Percentiles rank a stretch among this genome's conserved stretches.
phyloP scores from a whole-genome alignment of 2,329 filamentous ascomycete species.

The Chrysoporthe puriensis region DNA sequence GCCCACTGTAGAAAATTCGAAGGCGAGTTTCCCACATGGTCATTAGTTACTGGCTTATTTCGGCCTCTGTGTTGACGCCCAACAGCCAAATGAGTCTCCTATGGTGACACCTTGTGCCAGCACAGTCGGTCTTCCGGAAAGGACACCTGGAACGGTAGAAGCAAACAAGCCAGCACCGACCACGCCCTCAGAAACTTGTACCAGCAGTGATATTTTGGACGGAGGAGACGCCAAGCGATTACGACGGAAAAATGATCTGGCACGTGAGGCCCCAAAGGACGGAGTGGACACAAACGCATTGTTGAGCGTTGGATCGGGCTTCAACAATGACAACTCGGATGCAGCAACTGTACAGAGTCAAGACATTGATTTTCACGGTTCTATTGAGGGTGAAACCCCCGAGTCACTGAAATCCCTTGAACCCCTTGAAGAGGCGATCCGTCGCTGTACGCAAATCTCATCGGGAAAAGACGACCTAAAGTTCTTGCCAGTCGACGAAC shows the following conservation, averaged over 20 bases:
- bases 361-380: neutral
- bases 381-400: neutral
- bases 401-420: neutral
- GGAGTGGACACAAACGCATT: neutral
- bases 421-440: neutral
- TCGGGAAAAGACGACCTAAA: neutral
- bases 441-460: neutral
- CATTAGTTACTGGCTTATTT: neutral
- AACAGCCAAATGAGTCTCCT: neutral
- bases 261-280: neutral
- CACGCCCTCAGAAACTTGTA: neutral
- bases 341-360: neutral
- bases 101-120: neutral
- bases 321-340: neutral
- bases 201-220: neutral
- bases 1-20: neutral
- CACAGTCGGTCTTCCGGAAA: neutral
- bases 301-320: neutral
- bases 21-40: neutral
- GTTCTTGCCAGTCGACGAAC: constrained; percentile 19
- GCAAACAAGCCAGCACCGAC: neutral
- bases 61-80: neutral
- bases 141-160: neutral
- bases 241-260: neutral
- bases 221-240: neutral